Conservation (phyloP, 768 basidiomycete genomes). For the Termitomyces eurrhizus region DNA sequence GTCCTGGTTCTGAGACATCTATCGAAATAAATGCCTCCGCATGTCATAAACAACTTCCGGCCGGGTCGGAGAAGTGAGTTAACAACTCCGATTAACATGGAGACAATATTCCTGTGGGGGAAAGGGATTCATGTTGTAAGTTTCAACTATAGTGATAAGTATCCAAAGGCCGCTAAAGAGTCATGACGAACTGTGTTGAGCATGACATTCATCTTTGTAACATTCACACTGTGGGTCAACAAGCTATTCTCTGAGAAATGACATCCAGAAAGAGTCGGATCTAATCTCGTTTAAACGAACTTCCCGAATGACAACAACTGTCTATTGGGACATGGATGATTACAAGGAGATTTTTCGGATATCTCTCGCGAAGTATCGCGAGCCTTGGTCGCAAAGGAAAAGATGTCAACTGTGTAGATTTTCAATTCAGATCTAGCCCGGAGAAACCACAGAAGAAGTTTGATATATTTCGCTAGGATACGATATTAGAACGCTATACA, state of each 20-base stretch:
- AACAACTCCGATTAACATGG: neutral
- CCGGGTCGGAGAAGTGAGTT: neutral
- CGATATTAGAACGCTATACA: neutral
- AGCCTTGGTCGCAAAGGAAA: neutral
- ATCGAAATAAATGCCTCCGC: neutral
- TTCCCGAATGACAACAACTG: neutral
- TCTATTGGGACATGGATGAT: neutral
- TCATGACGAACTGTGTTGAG: neutral
- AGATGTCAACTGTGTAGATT: neutral
- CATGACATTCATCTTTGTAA: neutral
- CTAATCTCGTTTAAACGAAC: neutral
- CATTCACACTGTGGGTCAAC: neutral
- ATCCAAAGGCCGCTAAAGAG: too few species aligned
- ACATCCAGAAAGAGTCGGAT: neutral
- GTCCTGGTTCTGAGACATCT: neutral
- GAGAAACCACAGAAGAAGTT: neutral
- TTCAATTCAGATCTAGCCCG: neutral
- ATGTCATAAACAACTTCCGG: neutral
- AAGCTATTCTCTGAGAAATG: neutral
- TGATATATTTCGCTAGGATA: neutral
- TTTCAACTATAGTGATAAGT: too few species aligned
- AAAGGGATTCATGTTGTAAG: neutral
- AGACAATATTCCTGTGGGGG: neutral
- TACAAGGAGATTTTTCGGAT: neutral
- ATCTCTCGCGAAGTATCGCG: neutral